Evolutionary conservation across 495 filamentous ascomycete species (phyloP).

Genomic region (Viridothelium virens): DNA sequence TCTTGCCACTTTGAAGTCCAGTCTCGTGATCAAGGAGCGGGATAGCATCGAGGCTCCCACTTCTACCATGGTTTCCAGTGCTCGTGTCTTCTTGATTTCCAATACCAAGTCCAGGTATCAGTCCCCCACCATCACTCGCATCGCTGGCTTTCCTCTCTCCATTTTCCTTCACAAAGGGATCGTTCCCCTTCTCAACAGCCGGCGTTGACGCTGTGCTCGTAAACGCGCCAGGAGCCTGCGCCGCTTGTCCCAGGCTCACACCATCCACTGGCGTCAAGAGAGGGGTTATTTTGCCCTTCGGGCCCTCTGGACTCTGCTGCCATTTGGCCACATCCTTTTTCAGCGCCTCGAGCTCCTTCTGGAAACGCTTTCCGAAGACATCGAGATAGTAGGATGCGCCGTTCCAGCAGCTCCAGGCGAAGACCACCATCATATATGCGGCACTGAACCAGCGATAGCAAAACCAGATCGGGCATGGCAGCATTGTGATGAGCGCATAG

Average conservation of each 20-base stretch:
- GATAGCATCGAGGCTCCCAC: conserved; percentile 45
- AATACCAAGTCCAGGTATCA: not conserved
- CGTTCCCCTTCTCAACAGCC: not conserved
- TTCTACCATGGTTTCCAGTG: conserved; percentile 18
- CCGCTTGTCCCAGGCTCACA: not conserved
- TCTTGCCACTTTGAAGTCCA: conserved; percentile 35
- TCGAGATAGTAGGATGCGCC: conserved; percentile 97
- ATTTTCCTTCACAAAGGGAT: not conserved
- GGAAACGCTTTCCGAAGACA: conserved; percentile 90
- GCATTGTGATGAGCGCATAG: conserved; percentile 86
- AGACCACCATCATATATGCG: conserved; percentile 66
- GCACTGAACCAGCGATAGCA: conserved; percentile 77
- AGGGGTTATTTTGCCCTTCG: conserved; percentile 26
- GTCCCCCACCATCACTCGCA: not conserved
- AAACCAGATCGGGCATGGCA: conserved; percentile 93
- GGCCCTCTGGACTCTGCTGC: conserved; percentile 46
- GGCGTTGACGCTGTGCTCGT: not conserved
- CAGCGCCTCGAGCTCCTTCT: conserved; percentile 88
- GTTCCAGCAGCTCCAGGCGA: conserved; percentile 88
- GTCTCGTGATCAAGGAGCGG: conserved; percentile 37
- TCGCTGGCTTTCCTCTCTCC: not conserved
- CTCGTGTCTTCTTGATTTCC: conserved; percentile 11
- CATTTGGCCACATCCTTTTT: conserved; percentile 84
- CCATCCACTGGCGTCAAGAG: not conserved
- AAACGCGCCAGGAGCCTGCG: not conserved